Percentiles rank a stretch among this genome's conserved stretches.
Conservation (phyloP, 257 asterid genomes). For the Solanum infundibuliforme region DNA sequence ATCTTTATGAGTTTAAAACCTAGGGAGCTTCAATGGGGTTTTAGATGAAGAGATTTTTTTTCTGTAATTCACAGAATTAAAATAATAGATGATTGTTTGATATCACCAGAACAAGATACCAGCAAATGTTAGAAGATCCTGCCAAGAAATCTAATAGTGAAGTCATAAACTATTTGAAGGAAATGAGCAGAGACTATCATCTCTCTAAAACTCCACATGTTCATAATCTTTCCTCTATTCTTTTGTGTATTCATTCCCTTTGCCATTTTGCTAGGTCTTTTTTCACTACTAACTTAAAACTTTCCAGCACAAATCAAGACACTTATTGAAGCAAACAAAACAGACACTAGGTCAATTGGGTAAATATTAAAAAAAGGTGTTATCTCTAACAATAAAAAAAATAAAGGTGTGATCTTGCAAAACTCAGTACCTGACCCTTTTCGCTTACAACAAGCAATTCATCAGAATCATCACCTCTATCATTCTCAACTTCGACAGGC, state of each 20-base stretch:
- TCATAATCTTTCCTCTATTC: not conserved
- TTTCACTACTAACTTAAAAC: not conserved
- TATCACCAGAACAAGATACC: not conserved
- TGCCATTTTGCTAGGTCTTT: not conserved
- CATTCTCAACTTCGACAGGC: constrained; percentile 10
- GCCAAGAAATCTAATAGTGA: not conserved
- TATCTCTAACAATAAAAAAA: not conserved
- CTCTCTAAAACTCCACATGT: not conserved
- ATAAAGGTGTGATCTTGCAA: not conserved
- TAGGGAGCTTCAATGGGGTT: not conserved
- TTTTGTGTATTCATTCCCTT: not conserved
- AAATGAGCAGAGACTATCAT: not conserved
- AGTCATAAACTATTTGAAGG: not conserved
- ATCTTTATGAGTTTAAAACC: not conserved
- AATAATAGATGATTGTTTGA: not conserved
- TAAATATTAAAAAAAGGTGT: not conserved
- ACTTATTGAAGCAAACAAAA: not conserved
- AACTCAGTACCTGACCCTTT: constrained; percentile 72
- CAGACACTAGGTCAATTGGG: not conserved
- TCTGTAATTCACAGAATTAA: not conserved
- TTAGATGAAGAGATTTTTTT: not conserved
- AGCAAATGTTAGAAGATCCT: not conserved
- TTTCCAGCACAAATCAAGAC: not conserved
- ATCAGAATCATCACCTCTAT: constrained; percentile 35
- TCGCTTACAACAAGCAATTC: constrained; percentile 58